Conservation (phyloP, 768 basidiomycete genomes). For the Hericium rajendrae region DNA sequence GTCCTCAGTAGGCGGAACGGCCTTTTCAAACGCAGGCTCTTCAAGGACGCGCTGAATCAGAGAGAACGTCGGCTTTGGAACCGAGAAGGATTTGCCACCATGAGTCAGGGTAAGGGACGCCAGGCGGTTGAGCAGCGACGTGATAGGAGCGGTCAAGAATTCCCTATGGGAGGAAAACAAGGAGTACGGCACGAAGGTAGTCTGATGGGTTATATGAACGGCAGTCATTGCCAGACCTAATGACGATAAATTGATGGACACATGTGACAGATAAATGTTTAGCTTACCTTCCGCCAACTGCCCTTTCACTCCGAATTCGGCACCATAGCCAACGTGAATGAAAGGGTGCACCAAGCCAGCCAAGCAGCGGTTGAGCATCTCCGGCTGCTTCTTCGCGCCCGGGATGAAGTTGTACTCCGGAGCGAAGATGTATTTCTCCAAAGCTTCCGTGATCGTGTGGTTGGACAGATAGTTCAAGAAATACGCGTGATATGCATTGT, state of each 20-base stretch:
- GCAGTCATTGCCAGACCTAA: conserved; percentile 50
- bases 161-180: conserved; percentile 14
- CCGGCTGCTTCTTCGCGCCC: conserved; percentile 26
- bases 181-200: conserved; percentile 23
- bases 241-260: background rate
- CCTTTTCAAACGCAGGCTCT: conserved; percentile 24
- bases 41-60: conserved; percentile 46
- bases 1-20: background rate
- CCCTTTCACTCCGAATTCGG: conserved; percentile 53
- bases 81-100: conserved; percentile 20
- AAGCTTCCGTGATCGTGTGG: conserved; percentile 31
- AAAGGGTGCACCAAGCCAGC: conserved; percentile 53
- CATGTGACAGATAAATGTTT: background rate
- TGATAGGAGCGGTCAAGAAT: background rate
- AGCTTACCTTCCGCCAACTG: conserved; percentile 49
- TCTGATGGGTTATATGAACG: conserved; percentile 32
- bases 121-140: conserved; percentile 13
- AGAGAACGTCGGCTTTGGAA: conserved; percentile 29
- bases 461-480: conserved; percentile 33
- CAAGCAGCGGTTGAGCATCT: conserved; percentile 49
- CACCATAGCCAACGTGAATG: conserved; percentile 54
- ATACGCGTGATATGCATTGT: conserved; percentile 47
- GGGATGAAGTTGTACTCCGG: conserved; percentile 34
- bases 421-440: conserved; percentile 62
- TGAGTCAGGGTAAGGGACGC: conserved; percentile 15